Percentiles rank a stretch among this genome's conserved stretches.
These are phyloP conservation scores for Talaromyces thailandensis DNA, from an alignment of 495 filamentous ascomycete genomes.

Conservation along the genomic window DNA sequence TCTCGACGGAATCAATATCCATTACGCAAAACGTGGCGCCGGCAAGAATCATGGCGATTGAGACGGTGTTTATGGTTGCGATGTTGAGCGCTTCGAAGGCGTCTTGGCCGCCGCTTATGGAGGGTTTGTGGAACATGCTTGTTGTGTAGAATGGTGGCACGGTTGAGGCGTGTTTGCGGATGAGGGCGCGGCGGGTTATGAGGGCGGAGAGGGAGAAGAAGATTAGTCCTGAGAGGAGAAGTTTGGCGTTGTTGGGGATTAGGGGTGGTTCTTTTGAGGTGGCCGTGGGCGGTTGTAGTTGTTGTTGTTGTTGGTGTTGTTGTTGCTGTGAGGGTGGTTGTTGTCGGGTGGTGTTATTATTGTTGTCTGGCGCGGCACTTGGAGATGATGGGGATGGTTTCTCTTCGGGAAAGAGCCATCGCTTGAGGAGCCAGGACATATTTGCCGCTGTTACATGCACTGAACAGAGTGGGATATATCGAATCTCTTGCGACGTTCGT, in stretches of 20 bases:
- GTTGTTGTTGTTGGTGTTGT: conserved; percentile 1
- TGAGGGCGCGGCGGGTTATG: conserved; percentile 61
- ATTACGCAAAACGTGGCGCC: conserved; percentile 63
- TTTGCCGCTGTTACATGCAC: neutral
- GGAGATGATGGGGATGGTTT: conserved; percentile 9
- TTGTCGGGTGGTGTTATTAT: neutral
- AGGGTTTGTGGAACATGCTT: conserved; percentile 33
- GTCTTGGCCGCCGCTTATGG: conserved; percentile 48
- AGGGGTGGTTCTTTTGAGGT: neutral
- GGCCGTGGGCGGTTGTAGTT: neutral
- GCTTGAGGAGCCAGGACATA: conserved; percentile 6
- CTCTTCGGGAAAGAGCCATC: conserved; percentile 10
- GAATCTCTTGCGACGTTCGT: neutral
- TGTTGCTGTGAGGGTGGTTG: neutral
- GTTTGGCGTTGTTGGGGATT: conserved; percentile 27
- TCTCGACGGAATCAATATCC: conserved; percentile 62
- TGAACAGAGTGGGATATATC: neutral
- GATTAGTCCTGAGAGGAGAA: conserved; percentile 62
- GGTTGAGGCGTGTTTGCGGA: conserved; percentile 40
- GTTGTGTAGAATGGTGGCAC: conserved; percentile 60
- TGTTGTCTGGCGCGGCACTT: conserved; percentile 6
- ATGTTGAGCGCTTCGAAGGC: conserved; percentile 72
- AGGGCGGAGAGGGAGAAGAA: conserved; percentile 62
- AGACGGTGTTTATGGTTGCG: conserved; percentile 73
- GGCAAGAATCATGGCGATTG: conserved; percentile 55